Conservation (phyloP, 805 yeast species). For the Monosporozyma siamensis region DNA sequence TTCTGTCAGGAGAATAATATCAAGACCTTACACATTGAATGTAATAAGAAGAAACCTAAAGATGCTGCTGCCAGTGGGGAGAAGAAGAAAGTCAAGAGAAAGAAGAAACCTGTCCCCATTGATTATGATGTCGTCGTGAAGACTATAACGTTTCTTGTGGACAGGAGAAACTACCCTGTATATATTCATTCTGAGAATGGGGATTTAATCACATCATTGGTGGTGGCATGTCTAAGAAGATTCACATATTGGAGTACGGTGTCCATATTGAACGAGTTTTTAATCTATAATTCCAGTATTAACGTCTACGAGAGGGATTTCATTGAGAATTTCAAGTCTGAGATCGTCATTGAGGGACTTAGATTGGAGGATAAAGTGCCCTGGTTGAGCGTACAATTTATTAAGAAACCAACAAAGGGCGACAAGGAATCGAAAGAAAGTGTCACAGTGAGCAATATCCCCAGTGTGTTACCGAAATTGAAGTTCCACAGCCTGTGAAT, state of each 20-base stretch:
- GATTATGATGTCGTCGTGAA: slow-evolving; percentile 51
- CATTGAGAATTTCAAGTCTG: slow-evolving; percentile 69
- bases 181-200: slow-evolving; percentile 87
- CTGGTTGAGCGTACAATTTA: slow-evolving; percentile 27
- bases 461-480: slow-evolving; percentile 19
- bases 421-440: not conserved
- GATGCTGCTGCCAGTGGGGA: slow-evolving; percentile 8
- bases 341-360: slow-evolving; percentile 42
- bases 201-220: slow-evolving; percentile 73
- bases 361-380: slow-evolving; percentile 23
- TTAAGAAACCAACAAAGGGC: slow-evolving; percentile 1
- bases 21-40: slow-evolving; percentile 47
- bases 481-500: slow-evolving; percentile 20
- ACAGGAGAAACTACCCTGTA: slow-evolving; percentile 54
- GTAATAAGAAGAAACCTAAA: slow-evolving; percentile 11
- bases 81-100: slow-evolving; percentile 53
- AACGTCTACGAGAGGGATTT: slow-evolving; percentile 77
- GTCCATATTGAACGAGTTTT: slow-evolving; percentile 78
- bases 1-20: slow-evolving; percentile 52
- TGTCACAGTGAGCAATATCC: slow-evolving; percentile 8
- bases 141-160: slow-evolving; percentile 54
- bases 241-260: slow-evolving; percentile 82
- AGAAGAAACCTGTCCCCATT: slow-evolving; percentile 76
- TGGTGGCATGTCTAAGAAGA: slow-evolving; percentile 79
- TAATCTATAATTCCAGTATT: slow-evolving; percentile 63